Evolutionary conservation across 2,329 filamentous ascomycete genomes (phyloP).

Genomic region (Colletotrichum camelliae): DNA sequence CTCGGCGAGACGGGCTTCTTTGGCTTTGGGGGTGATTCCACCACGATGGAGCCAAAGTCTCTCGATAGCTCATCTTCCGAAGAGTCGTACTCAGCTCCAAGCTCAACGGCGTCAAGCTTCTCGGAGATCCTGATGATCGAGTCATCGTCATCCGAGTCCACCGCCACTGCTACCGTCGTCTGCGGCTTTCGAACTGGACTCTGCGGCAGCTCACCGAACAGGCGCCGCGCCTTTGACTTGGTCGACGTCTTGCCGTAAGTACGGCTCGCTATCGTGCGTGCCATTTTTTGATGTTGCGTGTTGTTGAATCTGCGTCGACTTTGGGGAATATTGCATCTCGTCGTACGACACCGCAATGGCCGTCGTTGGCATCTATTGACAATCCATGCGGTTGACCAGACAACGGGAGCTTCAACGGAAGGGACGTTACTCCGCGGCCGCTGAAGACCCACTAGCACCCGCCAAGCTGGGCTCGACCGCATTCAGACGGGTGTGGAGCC

Average conservation of each 20-base stretch:
- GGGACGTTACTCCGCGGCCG: neutral
- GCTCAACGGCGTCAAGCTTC: slow-evolving; percentile 35
- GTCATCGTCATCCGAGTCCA: slow-evolving; percentile 11
- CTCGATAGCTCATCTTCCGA: slow-evolving; percentile 17
- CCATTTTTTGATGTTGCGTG: slow-evolving; percentile 42
- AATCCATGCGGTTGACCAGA: slow-evolving; percentile 1
- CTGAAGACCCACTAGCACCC: neutral
- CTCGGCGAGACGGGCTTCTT: neutral
- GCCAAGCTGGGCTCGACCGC: slow-evolving; percentile 9
- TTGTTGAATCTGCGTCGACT: neutral
- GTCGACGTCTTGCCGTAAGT: slow-evolving; percentile 58
- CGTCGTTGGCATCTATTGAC: slow-evolving; percentile 16
- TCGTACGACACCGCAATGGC: neutral
- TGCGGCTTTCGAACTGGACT: slow-evolving; percentile 47
- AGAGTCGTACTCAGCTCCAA: slow-evolving; percentile 26
- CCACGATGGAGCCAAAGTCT: slow-evolving; percentile 2
- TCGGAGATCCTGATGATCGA: slow-evolving; percentile 37
- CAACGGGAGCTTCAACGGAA: neutral
- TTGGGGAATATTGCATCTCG: neutral
- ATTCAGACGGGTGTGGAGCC: slow-evolving; percentile 5
- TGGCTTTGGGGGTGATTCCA: neutral
- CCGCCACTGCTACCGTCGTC: neutral
- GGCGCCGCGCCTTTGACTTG: slow-evolving; percentile 50
- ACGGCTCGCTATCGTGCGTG: slow-evolving; percentile 45
- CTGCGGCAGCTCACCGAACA: slow-evolving; percentile 58